These are phyloP conservation scores for Immersiella caudata DNA, from an alignment of 495 filamentous ascomycete species.

Conservation along the genomic window DNA sequence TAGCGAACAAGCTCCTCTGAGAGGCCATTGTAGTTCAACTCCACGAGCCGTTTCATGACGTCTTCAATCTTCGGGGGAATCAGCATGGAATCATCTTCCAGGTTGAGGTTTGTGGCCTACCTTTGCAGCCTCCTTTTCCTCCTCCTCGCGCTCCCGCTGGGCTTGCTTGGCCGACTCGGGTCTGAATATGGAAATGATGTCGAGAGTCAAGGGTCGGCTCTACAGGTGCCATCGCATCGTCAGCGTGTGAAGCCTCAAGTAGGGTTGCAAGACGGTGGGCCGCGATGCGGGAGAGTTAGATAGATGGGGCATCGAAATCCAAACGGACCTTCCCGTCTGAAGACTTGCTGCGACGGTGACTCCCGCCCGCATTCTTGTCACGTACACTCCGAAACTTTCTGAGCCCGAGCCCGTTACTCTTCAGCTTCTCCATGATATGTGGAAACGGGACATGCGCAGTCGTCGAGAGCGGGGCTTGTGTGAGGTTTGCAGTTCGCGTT, in stretches of 20 bases:
- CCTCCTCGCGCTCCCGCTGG: conserved; percentile 60
- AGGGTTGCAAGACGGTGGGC: conserved; percentile 11
- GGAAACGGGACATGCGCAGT: not conserved
- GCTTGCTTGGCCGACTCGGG: conserved; percentile 54
- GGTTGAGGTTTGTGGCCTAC: conserved; percentile 25
- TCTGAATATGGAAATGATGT: conserved; percentile 58
- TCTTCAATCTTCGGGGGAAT: conserved; percentile 53
- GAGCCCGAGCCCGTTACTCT: conserved; percentile 34
- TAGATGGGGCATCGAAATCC: conserved; percentile 1
- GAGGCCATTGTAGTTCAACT: conserved; percentile 56
- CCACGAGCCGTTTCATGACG: conserved; percentile 54
- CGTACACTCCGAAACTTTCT: conserved; percentile 70
- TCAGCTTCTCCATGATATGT: conserved; percentile 33
- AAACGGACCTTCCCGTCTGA: conserved; percentile 54
- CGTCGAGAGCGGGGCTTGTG: not conserved
- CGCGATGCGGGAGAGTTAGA: not conserved
- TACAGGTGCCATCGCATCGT: conserved; percentile 34
- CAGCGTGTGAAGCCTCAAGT: conserved; percentile 13
- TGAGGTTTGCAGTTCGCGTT: not conserved
- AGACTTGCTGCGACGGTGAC: conserved; percentile 53
- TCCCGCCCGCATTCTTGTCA: conserved; percentile 58
- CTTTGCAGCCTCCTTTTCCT: conserved; percentile 46
- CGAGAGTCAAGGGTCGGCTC: conserved; percentile 44
- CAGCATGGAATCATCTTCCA: not conserved
- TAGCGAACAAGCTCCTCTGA: conserved; percentile 68